Evolutionary conservation across 2,329 filamentous ascomycete genomes (phyloP).

Genomic region (Aspergillus nomiae): DNA sequence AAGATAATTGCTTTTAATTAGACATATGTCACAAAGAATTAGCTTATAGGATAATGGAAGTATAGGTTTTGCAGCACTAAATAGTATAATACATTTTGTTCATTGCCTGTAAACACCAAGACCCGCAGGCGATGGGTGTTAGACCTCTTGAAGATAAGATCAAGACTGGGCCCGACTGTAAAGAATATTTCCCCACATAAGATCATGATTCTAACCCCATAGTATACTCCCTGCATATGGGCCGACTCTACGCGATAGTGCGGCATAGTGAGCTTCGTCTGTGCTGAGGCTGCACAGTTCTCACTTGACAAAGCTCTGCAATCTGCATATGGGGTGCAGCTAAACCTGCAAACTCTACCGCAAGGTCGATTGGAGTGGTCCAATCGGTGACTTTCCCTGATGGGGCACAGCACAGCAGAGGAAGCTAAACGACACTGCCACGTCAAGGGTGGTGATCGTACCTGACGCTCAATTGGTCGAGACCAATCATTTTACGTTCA

Average conservation of each 20-base stretch:
- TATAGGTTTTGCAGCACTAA: neutral
- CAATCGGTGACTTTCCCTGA: neutral
- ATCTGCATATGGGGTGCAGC: neutral
- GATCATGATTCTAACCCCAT: neutral
- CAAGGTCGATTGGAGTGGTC: neutral
- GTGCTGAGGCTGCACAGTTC: neutral
- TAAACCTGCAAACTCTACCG: neutral
- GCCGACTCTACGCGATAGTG: neutral
- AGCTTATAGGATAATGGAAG: neutral
- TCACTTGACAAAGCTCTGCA: neutral
- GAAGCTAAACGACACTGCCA: neutral
- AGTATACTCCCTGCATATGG: neutral
- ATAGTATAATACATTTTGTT: neutral
- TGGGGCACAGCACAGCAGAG: neutral
- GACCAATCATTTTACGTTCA: constrained; percentile 43
- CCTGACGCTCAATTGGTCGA: neutral
- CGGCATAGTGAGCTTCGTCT: neutral
- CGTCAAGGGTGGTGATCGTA: neutral
- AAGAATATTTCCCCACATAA: neutral
- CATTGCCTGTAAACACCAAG: neutral
- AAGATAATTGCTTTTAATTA: neutral
- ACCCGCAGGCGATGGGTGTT: neutral
- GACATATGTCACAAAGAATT: too few species aligned
- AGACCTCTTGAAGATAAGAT: neutral
- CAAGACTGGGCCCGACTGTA: neutral